Percentiles rank a stretch among this genome's conserved stretches.
Conservation (phyloP, 176 grass and related monocot genomes). For the Lolium rigidum region DNA sequence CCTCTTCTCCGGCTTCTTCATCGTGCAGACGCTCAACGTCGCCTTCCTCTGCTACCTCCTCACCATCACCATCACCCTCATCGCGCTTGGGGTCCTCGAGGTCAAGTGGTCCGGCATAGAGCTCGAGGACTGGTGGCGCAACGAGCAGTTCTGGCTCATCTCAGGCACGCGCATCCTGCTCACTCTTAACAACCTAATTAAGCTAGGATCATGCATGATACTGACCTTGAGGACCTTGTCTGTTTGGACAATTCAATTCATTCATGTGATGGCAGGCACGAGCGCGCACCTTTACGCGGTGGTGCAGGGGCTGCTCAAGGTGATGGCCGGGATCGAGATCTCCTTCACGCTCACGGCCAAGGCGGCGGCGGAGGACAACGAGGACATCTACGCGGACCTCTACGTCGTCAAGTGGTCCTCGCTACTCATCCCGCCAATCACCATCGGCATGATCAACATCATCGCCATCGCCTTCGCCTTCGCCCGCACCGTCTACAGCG, state of each 20-base stretch:
- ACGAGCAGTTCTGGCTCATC: constrained; percentile 99
- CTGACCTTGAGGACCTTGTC: neutral
- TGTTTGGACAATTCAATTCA: no score
- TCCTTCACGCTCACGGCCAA: constrained; percentile 45
- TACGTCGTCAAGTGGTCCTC: constrained; percentile 45
- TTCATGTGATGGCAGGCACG: constrained; percentile 2
- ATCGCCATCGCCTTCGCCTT: constrained; percentile 43
- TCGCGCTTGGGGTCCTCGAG: constrained; percentile 80
- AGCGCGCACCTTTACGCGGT: constrained; percentile 39
- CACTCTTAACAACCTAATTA: neutral
- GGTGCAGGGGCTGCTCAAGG: constrained; percentile 42
- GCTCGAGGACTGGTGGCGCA: constrained; percentile 95
- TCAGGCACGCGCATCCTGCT: neutral
- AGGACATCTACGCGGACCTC: constrained; percentile 37
- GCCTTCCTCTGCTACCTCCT: constrained; percentile 91
- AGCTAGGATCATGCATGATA: constrained; percentile 7
- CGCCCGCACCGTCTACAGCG: constrained; percentile 35
- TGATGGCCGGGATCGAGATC: constrained; percentile 47
- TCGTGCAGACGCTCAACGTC: constrained; percentile 89
- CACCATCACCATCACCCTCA: constrained; percentile 85
- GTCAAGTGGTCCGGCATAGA: constrained; percentile 78
- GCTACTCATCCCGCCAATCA: constrained; percentile 38
- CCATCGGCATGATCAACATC: constrained; percentile 44
- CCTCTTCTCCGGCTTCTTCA: constrained; percentile 95
- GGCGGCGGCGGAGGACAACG: constrained; percentile 26